These are phyloP conservation scores for Hypoxylon sp. DNA, from an alignment of 2,329 filamentous ascomycete species.

Conservation along the genomic window DNA sequence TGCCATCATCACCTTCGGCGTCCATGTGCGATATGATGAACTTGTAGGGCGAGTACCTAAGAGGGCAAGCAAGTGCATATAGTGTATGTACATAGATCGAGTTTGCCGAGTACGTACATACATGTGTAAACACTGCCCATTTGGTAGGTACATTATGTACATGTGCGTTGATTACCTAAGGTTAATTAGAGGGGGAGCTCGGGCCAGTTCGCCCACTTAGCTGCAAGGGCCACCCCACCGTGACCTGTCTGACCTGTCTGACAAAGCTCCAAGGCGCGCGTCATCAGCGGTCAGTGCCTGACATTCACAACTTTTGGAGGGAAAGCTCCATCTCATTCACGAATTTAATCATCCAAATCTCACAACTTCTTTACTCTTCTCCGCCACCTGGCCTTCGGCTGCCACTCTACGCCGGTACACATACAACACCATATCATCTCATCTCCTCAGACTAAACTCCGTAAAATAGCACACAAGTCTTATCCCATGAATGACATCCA, in stretches of 20 bases:
- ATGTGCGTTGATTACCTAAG: not conserved
- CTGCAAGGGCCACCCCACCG: constrained; percentile 36
- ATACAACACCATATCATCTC: not conserved
- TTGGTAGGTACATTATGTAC: not conserved
- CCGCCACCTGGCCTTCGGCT: constrained; percentile 7
- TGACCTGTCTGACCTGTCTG: constrained; percentile 22
- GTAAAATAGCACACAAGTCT: constrained; percentile 7
- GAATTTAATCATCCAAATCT: constrained; percentile 25
- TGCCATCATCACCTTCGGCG: not conserved
- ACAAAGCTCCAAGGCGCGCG: constrained; percentile 44
- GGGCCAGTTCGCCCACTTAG: constrained; percentile 24
- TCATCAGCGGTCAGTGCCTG: constrained; percentile 49
- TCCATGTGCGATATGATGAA: too few relatives aligned
- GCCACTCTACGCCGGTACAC: not conserved
- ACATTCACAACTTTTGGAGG: constrained; percentile 20
- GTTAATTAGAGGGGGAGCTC: constrained; percentile 16
- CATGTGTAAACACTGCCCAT: not conserved
- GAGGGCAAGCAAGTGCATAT: not conserved
- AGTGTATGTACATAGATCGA: not conserved
- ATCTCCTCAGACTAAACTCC: constrained; percentile 1
- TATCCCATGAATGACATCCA: constrained; percentile 3
- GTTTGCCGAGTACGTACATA: constrained; percentile 16
- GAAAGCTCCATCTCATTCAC: constrained; percentile 25
- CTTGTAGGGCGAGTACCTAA: too few relatives aligned
- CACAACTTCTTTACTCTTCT: constrained; percentile 33